Evolutionary conservation across 306 rosid genomes (phyloP).

Genomic region (Pyrus betulifolia): DNA sequence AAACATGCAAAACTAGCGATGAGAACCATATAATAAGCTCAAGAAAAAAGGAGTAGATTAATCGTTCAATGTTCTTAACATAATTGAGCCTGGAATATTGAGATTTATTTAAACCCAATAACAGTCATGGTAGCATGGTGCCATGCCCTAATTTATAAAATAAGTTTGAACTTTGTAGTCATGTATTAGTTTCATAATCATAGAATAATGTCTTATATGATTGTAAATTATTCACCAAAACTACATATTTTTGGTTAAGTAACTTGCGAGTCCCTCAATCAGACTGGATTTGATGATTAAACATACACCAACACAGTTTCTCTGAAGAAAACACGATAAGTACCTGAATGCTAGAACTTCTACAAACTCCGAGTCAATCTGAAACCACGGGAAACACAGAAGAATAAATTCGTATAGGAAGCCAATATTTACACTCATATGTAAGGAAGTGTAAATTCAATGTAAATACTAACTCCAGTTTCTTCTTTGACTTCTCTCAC

Average conservation of each 20-base stretch:
- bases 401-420: not conserved
- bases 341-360: slow-evolving; percentile 76
- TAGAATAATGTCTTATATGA: not conserved
- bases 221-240: not conserved
- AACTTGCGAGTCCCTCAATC: not conserved
- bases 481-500: slow-evolving; percentile 88
- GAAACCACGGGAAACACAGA: slow-evolving; percentile 25
- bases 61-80: not conserved
- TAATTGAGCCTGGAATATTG: not conserved
- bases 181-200: not conserved
- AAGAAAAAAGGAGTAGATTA: not conserved
- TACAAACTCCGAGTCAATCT: slow-evolving; percentile 75
- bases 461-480: slow-evolving; percentile 60
- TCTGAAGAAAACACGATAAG: too few species aligned
- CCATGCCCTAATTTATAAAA: not conserved
- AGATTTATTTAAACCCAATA: not conserved
- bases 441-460: not conserved
- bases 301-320: not conserved
- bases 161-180: not conserved
- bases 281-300: not conserved
- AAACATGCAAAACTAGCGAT: not conserved
- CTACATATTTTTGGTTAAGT: not conserved
- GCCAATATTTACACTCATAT: not conserved
- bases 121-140: not conserved
- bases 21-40: not conserved